A percentile compares a stretch with the other conserved stretches of the same genome.
Evolutionary conservation across 202 grass and related monocot genomes (phyloP).

Genomic region (Schoenoplectus triqueter): DNA sequence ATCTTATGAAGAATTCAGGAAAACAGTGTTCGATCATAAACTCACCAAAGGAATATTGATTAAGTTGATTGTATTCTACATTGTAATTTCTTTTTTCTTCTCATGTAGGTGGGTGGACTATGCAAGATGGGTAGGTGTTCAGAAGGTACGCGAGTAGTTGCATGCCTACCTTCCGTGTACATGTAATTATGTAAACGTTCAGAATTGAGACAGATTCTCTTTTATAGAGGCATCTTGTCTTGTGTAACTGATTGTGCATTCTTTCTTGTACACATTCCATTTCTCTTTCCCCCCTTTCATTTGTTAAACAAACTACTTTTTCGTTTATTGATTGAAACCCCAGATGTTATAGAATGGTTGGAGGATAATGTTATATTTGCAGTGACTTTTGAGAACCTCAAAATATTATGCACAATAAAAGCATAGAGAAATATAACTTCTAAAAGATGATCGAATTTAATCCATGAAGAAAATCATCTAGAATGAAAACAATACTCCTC

Average conservation of each 20-base stretch:
- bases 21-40: constrained; percentile 7
- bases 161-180: constrained; percentile 1
- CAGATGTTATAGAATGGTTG: constrained; percentile 3
- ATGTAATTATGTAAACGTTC: background rate
- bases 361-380: background rate
- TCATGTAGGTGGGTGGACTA: constrained; percentile 86
- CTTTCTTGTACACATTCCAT: background rate
- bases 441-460: background rate
- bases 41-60: background rate
- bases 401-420: background rate
- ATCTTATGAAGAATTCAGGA: background rate
- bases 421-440: background rate
- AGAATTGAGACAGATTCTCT: background rate
- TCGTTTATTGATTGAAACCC: background rate
- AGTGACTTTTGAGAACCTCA: background rate
- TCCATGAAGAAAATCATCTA: background rate
- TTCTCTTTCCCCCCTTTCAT: background rate
- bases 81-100: constrained; percentile 19
- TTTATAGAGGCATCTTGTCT: constrained; percentile 12
- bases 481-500: background rate
- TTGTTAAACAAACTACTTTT: background rate
- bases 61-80: background rate
- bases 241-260: constrained; percentile 29
- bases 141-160: constrained; percentile 60
- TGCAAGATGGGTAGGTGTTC: constrained; percentile 77